A percentile compares a stretch with the other conserved stretches of the same genome.
Conservation (phyloP, 169 alveolate genomes). For the Eimeria sp. region DNA sequence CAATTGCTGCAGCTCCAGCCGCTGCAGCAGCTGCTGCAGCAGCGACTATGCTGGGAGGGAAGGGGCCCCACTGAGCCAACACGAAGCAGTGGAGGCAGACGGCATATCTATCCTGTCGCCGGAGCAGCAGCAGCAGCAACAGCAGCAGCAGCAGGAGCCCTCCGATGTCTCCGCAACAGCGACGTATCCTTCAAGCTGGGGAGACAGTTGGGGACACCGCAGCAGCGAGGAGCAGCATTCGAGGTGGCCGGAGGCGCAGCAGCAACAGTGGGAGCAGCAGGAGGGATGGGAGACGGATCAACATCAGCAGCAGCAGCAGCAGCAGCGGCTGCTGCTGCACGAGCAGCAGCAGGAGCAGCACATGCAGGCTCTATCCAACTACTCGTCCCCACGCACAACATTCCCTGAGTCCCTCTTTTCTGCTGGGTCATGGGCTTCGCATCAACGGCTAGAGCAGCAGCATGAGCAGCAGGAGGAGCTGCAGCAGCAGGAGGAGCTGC, state of each 20-base stretch:
- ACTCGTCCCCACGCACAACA: conserved; percentile 16
- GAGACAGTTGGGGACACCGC: neutral
- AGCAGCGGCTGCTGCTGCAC: neutral
- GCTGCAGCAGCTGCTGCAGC: conserved; percentile 19
- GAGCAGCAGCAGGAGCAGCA: conserved; percentile 31
- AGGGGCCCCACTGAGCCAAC: neutral
- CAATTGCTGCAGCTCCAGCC: neutral
- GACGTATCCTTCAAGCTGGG: conserved; percentile 16
- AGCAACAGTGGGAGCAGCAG: conserved; percentile 18
- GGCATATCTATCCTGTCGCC: neutral
- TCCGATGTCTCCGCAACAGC: conserved; percentile 2
- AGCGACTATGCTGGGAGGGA: too few relatives aligned
- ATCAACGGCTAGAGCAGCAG: neutral
- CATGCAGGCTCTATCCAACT: neutral
- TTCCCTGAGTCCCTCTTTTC: neutral
- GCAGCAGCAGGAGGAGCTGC: neutral
- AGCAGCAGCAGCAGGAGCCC: conserved; percentile 8
- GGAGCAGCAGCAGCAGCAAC: conserved; percentile 32
- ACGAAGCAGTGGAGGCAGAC: neutral
- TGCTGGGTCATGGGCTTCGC: neutral
- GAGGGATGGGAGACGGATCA: neutral
- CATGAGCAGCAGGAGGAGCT: neutral
- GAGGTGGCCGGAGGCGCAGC: neutral
- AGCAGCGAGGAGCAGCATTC: neutral
- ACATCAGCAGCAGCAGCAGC: conserved; percentile 11